Evolutionary conservation across 73 alveolate species (phyloP).

Genomic region (Tetrahymena elliotti): DNA sequence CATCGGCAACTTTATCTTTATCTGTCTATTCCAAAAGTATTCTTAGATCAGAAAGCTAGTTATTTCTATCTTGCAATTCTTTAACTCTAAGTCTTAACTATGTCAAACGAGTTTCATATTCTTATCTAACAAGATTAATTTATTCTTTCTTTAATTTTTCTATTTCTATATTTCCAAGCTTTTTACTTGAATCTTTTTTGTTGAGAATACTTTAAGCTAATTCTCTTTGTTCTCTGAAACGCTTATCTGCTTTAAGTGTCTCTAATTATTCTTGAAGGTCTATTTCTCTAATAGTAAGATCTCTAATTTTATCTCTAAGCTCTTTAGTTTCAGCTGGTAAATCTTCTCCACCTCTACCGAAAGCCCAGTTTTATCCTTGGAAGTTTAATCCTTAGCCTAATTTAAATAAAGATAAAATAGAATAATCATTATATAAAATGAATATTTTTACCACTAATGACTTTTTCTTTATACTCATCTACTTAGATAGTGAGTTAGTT

Average conservation of each 20-base stretch:
- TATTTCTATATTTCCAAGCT: background rate
- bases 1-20: background rate
- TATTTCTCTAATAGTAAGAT: background rate
- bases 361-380: background rate
- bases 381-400: background rate
- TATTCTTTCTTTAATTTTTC: background rate
- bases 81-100: background rate
- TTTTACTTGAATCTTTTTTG: background rate
- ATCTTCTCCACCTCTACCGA: background rate
- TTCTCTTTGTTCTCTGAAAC: background rate
- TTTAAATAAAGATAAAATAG: background rate
- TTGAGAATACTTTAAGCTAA: background rate
- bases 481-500: background rate
- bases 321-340: background rate
- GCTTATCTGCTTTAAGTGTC: background rate
- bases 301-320: background rate
- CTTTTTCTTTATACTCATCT: background rate
- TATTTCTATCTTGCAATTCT: background rate
- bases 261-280: background rate
- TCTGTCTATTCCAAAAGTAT: background rate
- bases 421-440: background rate
- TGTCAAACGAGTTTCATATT: background rate
- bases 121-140: background rate
- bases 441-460: background rate
- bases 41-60: background rate